Evolutionary conservation across 768 basidiomycete species (phyloP), one percentile per base, ranked within the genome.

Genomic region (Lactarius sanguifluus): DNA sequence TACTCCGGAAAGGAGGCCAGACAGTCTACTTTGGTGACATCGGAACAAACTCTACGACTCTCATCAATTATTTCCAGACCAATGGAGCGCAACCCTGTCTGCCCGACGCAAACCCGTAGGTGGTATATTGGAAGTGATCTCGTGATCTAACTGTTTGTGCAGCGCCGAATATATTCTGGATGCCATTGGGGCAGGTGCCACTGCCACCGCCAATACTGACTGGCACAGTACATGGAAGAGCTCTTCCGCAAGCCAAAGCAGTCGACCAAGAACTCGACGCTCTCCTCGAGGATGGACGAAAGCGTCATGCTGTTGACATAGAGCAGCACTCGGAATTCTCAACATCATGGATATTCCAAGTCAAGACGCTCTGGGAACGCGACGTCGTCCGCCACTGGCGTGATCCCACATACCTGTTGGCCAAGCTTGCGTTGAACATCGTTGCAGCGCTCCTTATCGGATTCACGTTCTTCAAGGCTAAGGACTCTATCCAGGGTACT

Each of bases 41-140:
- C 30, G 92, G 92, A 1, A 69, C 77, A 23, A 83, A 88, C 65
- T 80, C 90, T 0, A 74, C 80, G 9, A 83, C 83, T 0, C 74
- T 95, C 23, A 85, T 93, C 62, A 73, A 81, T n/a, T 95, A 96
- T 75, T 93, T 96, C 68, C 86, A 92, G 73, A 72, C 73, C 4
- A 86, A 86, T 58, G 91, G 91, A 36, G 86, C 85, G 0, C 79
- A 85, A 3, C 72, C 71, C n/a, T 94, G 93, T 66, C 78, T 80
- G 0, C 72, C 81, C 4, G 79, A 81, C 1, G 92, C 87, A 74
- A 96, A 96, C 72, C 92, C 93, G 76, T 78, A 66, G 41, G 76
- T 70, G 6, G 2, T 15, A 10, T 41, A n/a, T 36, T 20, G 38
- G 6, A 4, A 9, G 32, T 23, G 13, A 30, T n/a, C 9, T 47